Evolutionary conservation across 352 stramenopile species (phyloP).

Genomic region (Phytophthora fragariaefolia): DNA sequence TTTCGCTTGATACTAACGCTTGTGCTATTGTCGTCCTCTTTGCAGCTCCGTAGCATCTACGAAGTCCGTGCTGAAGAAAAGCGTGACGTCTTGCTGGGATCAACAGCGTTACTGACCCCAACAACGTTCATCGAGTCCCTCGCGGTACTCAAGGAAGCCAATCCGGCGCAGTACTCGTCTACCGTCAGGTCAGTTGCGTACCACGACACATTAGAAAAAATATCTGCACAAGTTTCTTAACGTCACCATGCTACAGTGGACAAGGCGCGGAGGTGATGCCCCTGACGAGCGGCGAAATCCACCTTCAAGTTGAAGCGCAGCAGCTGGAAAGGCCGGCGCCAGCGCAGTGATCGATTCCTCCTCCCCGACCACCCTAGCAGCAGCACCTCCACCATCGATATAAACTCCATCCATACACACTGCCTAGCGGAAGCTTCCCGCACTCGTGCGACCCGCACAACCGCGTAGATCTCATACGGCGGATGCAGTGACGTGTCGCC

Average conservation of each 20-base stretch:
- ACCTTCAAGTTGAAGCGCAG: slow-evolving; percentile 67
- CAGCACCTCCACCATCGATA: neutral
- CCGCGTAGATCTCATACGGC: slow-evolving; percentile 5
- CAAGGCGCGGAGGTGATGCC: slow-evolving; percentile 61
- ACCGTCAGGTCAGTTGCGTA: slow-evolving; percentile 12
- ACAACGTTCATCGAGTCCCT: slow-evolving; percentile 65
- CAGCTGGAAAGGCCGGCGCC: slow-evolving; percentile 34
- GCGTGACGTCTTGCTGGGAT: slow-evolving; percentile 71
- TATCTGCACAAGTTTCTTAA: neutral
- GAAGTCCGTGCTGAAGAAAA: slow-evolving; percentile 73
- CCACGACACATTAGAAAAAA: neutral
- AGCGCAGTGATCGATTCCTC: slow-evolving; percentile 20
- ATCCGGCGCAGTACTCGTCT: slow-evolving; percentile 15
- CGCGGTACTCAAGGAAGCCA: slow-evolving; percentile 67
- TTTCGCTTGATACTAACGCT: neutral
- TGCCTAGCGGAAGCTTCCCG: neutral
- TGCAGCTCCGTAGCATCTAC: slow-evolving; percentile 82
- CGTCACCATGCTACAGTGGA: slow-evolving; percentile 23
- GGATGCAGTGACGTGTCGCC: slow-evolving; percentile 15
- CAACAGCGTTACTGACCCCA: slow-evolving; percentile 75
- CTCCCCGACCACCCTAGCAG: neutral
- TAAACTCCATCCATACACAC: neutral
- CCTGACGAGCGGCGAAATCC: slow-evolving; percentile 69
- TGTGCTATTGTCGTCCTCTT: neutral
- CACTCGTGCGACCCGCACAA: neutral